Evolutionary conservation across 179 eudicot genomes (phyloP), one percentile per base, ranked within the genome.

Genomic region (Heliamphora ciliata): DNA sequence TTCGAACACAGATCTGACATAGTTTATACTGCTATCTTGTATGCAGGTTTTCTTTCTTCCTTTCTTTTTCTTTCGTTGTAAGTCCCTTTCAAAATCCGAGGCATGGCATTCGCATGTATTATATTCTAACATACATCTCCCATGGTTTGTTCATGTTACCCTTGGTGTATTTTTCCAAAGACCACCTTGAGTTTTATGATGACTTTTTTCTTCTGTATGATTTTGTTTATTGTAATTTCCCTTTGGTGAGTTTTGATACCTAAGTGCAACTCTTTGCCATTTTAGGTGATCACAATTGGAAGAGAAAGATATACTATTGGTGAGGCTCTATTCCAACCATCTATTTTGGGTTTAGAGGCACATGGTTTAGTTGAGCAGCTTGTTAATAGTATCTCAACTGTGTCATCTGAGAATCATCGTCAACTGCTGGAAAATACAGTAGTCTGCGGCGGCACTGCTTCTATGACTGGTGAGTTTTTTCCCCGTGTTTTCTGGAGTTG

Each of bases 341-440:
- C 90, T 79, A 82, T 95, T 75, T 81, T 95, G 84, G 97, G 95
- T 71, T 81, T 93, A 79, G 97, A 95, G 87, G 90, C 94, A n/a
- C 91, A 90, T 88, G 98, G 98, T 65, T 89, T 95, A 77, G 98
- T 95, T 83, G 98, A 95, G 87, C 98, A 95, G 88, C 97, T 94
- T 81, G 97, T 95, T 77, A 93, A 87, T 31, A 89, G 93, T 83
- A 89, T 95, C 81, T 92, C 95, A 78, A 84, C 90, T 54, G 97
- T 95, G 67, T 87, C 97, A 68, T 87, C 98, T 8, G 97, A 95
- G 81, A 95, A 95, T 87, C 98, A 95, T 78, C 91, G 98, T 18
- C 98, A 95, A 82, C 86, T 95, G 78, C 85, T 93, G 84, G 98
- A 95, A 85, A 95, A 91, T 80, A 95, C 98, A 67, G 97, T 95